Conservation (phyloP, 2,329 filamentous ascomycete species). For the Didymella pinodella region DNA sequence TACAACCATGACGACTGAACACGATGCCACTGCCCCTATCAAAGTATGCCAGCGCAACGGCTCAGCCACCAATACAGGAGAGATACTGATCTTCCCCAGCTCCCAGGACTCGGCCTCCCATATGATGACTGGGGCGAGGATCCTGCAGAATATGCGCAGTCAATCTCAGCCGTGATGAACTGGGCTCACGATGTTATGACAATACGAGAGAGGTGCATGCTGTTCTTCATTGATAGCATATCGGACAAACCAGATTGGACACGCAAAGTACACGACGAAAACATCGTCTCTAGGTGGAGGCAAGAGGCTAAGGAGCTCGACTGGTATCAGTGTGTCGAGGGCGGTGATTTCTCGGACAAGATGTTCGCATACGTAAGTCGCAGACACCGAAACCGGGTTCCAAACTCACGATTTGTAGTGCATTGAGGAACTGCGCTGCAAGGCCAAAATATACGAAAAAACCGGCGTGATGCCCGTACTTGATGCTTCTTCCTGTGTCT, state of each 20-base stretch:
- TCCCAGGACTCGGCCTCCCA: slow-evolving; percentile 12
- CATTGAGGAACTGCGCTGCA: slow-evolving; percentile 58
- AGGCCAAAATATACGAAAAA: slow-evolving; percentile 55
- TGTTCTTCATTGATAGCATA: slow-evolving; percentile 48
- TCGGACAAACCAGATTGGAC: slow-evolving; percentile 53
- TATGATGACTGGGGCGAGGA: slow-evolving; percentile 9
- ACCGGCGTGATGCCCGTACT: slow-evolving; percentile 22
- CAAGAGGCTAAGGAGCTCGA: slow-evolving; percentile 23
- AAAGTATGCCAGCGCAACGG: background rate
- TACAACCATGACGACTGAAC: background rate
- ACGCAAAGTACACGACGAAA: slow-evolving; percentile 49
- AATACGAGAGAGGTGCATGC: slow-evolving; percentile 50
- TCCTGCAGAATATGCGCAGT: background rate
- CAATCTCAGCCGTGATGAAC: slow-evolving; percentile 10
- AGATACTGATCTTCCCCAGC: slow-evolving; percentile 40
- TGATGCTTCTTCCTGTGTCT: slow-evolving; percentile 27
- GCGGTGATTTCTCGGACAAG: slow-evolving; percentile 9
- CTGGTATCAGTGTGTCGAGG: slow-evolving; percentile 6
- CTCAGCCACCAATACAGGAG: background rate
- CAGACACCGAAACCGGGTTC: background rate
- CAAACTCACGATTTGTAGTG: slow-evolving; percentile 21
- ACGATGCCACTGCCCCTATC: background rate
- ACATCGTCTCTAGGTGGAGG: slow-evolving; percentile 29
- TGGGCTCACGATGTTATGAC: slow-evolving; percentile 26
- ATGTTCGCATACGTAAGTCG: slow-evolving; percentile 13